Conservation (phyloP, 371 early-diverging fungal genomes). For the Lichtheimia ramosa region DNA sequence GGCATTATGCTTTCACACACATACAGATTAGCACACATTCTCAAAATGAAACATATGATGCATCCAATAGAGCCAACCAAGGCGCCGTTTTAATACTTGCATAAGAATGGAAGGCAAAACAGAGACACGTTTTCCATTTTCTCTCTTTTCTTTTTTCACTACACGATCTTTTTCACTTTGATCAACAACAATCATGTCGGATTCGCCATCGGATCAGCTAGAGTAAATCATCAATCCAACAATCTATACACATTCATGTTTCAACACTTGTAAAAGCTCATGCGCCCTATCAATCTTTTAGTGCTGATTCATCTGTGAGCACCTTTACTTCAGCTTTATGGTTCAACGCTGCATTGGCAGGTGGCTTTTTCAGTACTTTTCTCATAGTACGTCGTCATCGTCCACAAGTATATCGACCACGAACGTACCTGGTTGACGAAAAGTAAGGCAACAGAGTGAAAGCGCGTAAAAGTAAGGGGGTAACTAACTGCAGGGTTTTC, state of each 20-base stretch:
- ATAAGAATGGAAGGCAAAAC: no score
- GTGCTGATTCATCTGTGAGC: conserved; percentile 46
- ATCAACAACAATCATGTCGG: not conserved
- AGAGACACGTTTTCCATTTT: not conserved
- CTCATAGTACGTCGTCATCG: conserved; percentile 52
- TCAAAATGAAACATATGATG: no score
- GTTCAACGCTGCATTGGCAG: conserved; percentile 65
- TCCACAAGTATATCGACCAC: conserved; percentile 69
- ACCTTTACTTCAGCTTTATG: conserved; percentile 67
- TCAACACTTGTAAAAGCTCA: no score
- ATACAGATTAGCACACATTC: no score
- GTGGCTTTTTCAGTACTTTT: conserved; percentile 59
- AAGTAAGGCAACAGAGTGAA: conserved; percentile 31
- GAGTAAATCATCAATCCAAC: not conserved
- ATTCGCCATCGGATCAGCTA: conserved; percentile 2
- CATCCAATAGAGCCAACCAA: no score
- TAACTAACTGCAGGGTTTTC: not conserved
- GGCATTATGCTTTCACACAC: no score
- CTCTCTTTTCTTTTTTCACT: not conserved
- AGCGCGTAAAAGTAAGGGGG: not conserved
- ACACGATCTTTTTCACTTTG: not conserved
- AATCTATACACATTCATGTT: no score
- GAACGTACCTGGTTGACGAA: conserved; percentile 64
- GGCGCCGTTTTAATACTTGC: no score
- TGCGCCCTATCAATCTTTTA: conserved; percentile 6